Percentiles rank a stretch among this genome's conserved stretches.
phyloP scores from a whole-genome alignment of 129 eudicot species.

The Arctium lappa region DNA sequence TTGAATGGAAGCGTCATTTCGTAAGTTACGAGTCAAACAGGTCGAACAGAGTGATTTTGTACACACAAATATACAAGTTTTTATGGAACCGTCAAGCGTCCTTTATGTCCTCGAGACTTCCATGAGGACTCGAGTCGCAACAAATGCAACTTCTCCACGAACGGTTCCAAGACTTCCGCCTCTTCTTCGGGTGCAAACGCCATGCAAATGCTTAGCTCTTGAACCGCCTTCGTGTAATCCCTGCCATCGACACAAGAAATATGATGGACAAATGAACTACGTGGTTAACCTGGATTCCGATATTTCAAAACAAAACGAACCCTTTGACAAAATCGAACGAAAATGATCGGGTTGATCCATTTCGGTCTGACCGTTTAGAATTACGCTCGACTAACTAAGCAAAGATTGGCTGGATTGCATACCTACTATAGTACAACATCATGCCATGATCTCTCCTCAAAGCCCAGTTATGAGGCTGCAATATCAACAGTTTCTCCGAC shows the following conservation, averaged over 20 bases:
- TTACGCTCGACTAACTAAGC: not conserved
- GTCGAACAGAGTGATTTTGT: not conserved
- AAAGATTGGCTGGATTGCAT: constrained; percentile 1
- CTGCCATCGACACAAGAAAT: constrained; percentile 31
- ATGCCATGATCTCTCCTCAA: constrained; percentile 93
- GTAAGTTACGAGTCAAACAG: not conserved
- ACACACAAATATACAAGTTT: constrained; percentile 18
- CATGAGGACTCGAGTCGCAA: constrained; percentile 72
- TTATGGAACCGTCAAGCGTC: constrained; percentile 44
- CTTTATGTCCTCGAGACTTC: constrained; percentile 62
- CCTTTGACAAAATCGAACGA: not conserved
- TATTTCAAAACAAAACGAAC: not conserved
- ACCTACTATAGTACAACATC: constrained; percentile 89
- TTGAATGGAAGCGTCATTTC: not conserved
- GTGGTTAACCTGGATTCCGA: not conserved
- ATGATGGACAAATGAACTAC: not conserved
- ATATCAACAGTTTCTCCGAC: constrained; percentile 71
- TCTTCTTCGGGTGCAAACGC: constrained; percentile 97
- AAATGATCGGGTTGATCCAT: not conserved
- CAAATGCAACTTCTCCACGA: constrained; percentile 82
- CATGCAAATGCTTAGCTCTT: constrained; percentile 97
- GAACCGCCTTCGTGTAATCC: constrained; percentile 78
- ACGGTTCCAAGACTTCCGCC: constrained; percentile 74
- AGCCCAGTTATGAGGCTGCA: constrained; percentile 96
- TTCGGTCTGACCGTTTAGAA: not conserved